These are phyloP conservation scores for Desmodesmus armatus DNA, from an alignment of 139 green algal genomes.

Conservation along the genomic window DNA sequence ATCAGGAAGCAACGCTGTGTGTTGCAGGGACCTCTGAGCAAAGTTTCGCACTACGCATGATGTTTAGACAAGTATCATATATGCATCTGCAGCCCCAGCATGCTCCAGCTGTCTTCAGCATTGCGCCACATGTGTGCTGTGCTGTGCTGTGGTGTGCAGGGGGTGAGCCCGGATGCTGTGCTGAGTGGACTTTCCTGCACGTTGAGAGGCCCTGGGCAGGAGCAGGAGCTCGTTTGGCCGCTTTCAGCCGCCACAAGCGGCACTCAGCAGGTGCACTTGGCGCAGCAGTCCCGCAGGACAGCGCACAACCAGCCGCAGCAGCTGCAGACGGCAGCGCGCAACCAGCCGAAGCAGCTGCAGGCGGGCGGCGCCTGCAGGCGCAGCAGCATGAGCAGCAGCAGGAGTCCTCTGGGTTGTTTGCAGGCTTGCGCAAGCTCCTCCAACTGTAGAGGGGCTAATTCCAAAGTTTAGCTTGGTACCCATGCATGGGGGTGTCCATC, in stretches of 20 bases:
- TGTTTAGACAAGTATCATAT: not conserved
- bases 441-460: too few species aligned
- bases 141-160: not conserved
- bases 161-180: constrained; percentile 17
- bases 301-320: too few species aligned
- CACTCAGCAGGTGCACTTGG: too few species aligned
- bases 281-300: not conserved
- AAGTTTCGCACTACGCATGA: not conserved
- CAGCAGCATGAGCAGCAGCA: too few species aligned
- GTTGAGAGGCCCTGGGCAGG: not conserved
- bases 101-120: not conserved
- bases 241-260: too few species aligned
- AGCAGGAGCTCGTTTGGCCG: not conserved
- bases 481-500: too few species aligned
- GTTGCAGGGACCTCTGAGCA: not conserved
- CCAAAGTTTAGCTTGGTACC: too few species aligned
- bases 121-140: not conserved
- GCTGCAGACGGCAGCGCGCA: too few species aligned
- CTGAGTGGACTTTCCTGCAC: constrained; percentile 38
- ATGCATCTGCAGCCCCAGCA: not conserved
- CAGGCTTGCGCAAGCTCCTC: too few species aligned
- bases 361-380: not conserved
- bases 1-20: not conserved
- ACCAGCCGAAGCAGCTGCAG: not conserved
- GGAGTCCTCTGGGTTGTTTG: too few species aligned